Evolutionary conservation across 2,329 filamentous ascomycete genomes (phyloP).

Genomic region (Aspergillus awamori): DNA sequence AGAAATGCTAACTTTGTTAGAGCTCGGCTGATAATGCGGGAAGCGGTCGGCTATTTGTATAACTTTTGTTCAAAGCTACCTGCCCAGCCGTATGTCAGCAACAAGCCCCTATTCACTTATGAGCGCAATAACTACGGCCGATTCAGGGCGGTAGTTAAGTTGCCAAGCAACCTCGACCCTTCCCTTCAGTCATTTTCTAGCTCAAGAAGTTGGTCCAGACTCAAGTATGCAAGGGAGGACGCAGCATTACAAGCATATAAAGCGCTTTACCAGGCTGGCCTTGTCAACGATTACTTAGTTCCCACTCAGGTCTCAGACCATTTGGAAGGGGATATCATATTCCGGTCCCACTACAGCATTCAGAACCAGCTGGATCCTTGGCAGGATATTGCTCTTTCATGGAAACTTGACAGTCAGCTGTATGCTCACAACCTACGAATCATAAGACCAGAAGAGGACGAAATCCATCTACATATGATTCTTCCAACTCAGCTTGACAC

Average conservation of each 20-base stretch:
- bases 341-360: neutral
- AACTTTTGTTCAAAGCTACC: slow-evolving; percentile 7
- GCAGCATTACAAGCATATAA: slow-evolving; percentile 11
- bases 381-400: neutral
- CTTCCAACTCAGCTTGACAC: neutral
- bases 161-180: slow-evolving; percentile 7
- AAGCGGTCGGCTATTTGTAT: slow-evolving; percentile 3
- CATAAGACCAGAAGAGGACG: neutral
- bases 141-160: neutral
- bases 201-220: neutral
- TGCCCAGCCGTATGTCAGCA: neutral
- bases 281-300: slow-evolving; percentile 9
- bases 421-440: neutral
- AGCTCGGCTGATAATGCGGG: slow-evolving; percentile 1
- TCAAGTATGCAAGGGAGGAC: slow-evolving; percentile 1
- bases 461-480: neutral
- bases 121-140: neutral
- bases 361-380: neutral
- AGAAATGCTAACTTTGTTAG: neutral
- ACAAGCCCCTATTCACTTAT: neutral
- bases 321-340: neutral
- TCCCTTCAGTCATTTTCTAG: slow-evolving; percentile 1
- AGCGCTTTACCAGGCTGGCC: neutral
- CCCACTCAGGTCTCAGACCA: neutral
- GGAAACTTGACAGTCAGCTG: neutral